Conservation (phyloP, 495 filamentous ascomycete species). For the Glutinoglossum americanum region DNA sequence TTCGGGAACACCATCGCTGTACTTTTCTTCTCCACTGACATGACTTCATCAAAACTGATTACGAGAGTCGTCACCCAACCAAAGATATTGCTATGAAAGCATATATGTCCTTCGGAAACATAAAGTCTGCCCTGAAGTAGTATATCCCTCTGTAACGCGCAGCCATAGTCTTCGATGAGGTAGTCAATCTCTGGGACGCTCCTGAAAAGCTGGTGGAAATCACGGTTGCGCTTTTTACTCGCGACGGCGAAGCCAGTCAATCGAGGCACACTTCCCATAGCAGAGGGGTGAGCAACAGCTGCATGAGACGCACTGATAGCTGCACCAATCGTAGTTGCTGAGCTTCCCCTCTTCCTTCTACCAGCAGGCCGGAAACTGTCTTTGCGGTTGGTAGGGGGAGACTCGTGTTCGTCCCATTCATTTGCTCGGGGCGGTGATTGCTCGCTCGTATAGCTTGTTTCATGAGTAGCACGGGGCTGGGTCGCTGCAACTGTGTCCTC, state of each 20-base stretch:
- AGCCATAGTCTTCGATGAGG: slow-evolving; percentile 95
- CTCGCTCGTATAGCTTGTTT: slow-evolving; percentile 27
- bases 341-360: slow-evolving; percentile 63
- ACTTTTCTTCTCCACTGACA: slow-evolving; percentile 88
- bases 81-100: slow-evolving; percentile 96
- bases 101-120: slow-evolving; percentile 90
- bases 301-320: slow-evolving; percentile 41
- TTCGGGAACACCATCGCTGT: slow-evolving; percentile 95
- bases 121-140: slow-evolving; percentile 86
- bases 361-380: slow-evolving; percentile 48
- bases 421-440: slow-evolving; percentile 21
- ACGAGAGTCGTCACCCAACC: slow-evolving; percentile 95
- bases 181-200: slow-evolving; percentile 97
- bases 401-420: slow-evolving; percentile 18
- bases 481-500: slow-evolving; percentile 16
- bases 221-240: slow-evolving; percentile 82
- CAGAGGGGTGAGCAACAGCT: slow-evolving; percentile 40
- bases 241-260: slow-evolving; percentile 92
- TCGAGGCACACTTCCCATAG: slow-evolving; percentile 37
- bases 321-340: slow-evolving; percentile 57
- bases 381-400: slow-evolving; percentile 37
- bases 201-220: slow-evolving; percentile 84
- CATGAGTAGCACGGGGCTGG: slow-evolving; percentile 18
- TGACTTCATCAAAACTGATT: slow-evolving; percentile 94
- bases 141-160: slow-evolving; percentile 87